Base-by-base conservation (phyloP, 2,329 filamentous ascomycete genomes). In the Chaetomiaceae sp. region DNA sequence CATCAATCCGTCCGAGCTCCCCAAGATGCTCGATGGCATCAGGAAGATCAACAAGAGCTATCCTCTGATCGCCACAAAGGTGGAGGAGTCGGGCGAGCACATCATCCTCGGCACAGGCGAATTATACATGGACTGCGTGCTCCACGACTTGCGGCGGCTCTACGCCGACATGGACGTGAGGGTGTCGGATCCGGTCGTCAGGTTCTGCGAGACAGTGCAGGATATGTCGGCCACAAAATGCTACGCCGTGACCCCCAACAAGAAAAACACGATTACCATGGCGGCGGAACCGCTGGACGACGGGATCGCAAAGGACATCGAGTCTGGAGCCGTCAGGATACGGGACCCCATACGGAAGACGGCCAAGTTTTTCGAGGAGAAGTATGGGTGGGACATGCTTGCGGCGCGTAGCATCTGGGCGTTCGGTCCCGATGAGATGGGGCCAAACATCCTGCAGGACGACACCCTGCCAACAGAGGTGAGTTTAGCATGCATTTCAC, bases 121-220 rank as follows among this genome's bases (percentile, higher is more conserved):
- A 70, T 78, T 99, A n/a, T 99, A 99, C 75, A 97, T 99, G 91
- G 94, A 99, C 69, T 99, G 94, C 65, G 92, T 99, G 3, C 79
- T 99, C 42, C 94, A 99, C 69, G 94, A 99, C 67, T 79, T 99
- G 43, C 87, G 94, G 50, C 83, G 85, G 37, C 72, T 97, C n/a
- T 99, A 96, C 67, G 91, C 94, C 14, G 92, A 97, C 65, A 99
- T 99, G 94, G 94, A 99, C 69, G 88, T 99, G 73, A 97, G 97
- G 73, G 90, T 99, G 45, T 99, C 94, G 0, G 94, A 99, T 68
- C 94, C 94, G 1, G 92, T 99, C 39, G 97, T 94, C 15, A 82
- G 94, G 44, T 99, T 99, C 77, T 96, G 91, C 72, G 94, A 99
- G 73, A 99, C 94, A 0, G 92, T 96, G 23, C 91, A 96, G 34